Evolutionary conservation across 805 yeast species (phyloP).

Genomic region (Maudiozyma saulgeensis): DNA sequence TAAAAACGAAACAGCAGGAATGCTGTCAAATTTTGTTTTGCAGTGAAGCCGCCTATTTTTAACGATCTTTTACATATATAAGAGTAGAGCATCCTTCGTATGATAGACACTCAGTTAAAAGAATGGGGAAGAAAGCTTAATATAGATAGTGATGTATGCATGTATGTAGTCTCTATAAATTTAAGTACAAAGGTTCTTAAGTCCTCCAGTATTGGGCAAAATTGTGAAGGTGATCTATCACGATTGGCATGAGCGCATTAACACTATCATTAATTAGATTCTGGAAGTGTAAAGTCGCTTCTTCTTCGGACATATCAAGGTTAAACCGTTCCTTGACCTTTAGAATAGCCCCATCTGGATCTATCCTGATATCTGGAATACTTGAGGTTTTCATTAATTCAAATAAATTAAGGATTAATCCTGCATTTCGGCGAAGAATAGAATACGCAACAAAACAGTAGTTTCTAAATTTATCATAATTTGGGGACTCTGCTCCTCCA

Average conservation of each 20-base stretch:
- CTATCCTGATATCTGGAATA: slow-evolving; percentile 80
- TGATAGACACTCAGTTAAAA: too few species aligned
- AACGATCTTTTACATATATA: too few species aligned
- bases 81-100: too few species aligned
- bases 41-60: background rate
- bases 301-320: slow-evolving; percentile 88
- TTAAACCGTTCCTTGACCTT: slow-evolving; percentile 93
- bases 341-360: slow-evolving; percentile 76
- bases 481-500: slow-evolving; percentile 86
- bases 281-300: slow-evolving; percentile 91
- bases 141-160: too few species aligned
- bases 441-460: slow-evolving; percentile 93
- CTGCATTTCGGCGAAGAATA: slow-evolving; percentile 80
- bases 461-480: slow-evolving; percentile 77
- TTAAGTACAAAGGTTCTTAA: slow-evolving; percentile 20
- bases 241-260: slow-evolving; percentile 85
- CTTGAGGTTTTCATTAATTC: slow-evolving; percentile 90
- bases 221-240: slow-evolving; percentile 88
- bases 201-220: slow-evolving; percentile 98
- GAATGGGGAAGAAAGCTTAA: too few species aligned
- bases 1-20: background rate
- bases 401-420: slow-evolving; percentile 79
- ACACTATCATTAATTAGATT: slow-evolving; percentile 90
- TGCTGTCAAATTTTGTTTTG: background rate
- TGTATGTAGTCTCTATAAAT: too few species aligned